Evolutionary conservation across 1,284 basidiomycete species (phyloP).

Genomic region (Microstroma glucosiphilum): DNA sequence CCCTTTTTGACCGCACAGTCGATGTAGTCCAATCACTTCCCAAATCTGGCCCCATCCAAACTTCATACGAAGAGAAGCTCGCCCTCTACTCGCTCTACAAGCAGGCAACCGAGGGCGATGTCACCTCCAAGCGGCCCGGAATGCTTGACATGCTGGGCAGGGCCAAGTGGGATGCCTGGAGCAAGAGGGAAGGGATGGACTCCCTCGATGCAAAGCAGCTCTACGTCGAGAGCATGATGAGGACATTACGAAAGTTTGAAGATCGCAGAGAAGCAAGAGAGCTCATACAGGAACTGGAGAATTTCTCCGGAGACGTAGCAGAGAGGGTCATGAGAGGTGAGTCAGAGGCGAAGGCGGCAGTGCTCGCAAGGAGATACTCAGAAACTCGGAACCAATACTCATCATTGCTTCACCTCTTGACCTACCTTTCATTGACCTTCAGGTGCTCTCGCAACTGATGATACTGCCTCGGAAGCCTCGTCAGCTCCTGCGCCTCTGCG

Average conservation of each 20-base stretch:
- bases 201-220: conserved; percentile 75
- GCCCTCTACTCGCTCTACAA: conserved; percentile 87
- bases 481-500: conserved; percentile 7
- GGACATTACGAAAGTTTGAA: conserved; percentile 75
- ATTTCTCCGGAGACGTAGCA: conserved; percentile 65
- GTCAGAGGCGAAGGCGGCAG: conserved; percentile 24
- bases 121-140: conserved; percentile 69
- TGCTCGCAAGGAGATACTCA: too few relatives aligned
- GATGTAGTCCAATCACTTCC: conserved; percentile 84
- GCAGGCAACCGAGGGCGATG: conserved; percentile 88
- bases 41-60: conserved; percentile 91
- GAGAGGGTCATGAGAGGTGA: conserved; percentile 66
- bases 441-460: conserved; percentile 8
- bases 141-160: conserved; percentile 87
- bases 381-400: too few relatives aligned
- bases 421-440: background rate
- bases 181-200: conserved; percentile 75
- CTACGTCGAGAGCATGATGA: conserved; percentile 80
- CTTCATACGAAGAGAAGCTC: conserved; percentile 91
- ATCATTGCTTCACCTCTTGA: too few relatives aligned
- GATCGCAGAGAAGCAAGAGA: conserved; percentile 71
- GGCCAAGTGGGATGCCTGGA: conserved; percentile 97
- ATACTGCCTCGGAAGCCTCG: conserved; percentile 8
- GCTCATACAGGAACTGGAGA: conserved; percentile 74
- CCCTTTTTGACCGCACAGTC: conserved; percentile 84